phyloP scores from a whole-genome alignment of 2,329 filamentous ascomycete species.

The Rhinocladiella mackenziei region DNA sequence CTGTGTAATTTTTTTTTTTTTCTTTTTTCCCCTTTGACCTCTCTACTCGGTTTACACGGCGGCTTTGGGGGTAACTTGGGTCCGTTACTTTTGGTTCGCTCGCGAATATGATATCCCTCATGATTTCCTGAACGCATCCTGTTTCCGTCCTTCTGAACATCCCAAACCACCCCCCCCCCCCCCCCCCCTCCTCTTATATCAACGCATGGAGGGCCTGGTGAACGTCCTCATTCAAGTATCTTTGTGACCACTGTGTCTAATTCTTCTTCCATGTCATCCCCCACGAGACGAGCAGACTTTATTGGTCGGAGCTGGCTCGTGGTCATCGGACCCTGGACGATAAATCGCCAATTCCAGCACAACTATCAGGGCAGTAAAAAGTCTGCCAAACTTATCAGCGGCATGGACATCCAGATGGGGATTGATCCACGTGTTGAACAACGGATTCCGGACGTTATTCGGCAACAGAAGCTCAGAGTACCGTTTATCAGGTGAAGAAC shows the following conservation, averaged over 20 bases:
- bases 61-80: slow-evolving; percentile 18
- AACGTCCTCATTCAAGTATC: too few relatives aligned
- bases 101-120: slow-evolving; percentile 26
- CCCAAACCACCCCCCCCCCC: background rate
- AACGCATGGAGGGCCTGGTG: too few relatives aligned
- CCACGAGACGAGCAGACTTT: too few relatives aligned
- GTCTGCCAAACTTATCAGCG: slow-evolving; percentile 38
- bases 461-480: slow-evolving; percentile 35
- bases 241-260: too few relatives aligned
- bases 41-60: slow-evolving; percentile 24
- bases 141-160: background rate
- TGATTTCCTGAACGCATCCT: slow-evolving; percentile 1
- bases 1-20: slow-evolving; percentile 14
- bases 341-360: slow-evolving; percentile 34
- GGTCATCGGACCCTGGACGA: background rate
- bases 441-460: slow-evolving; percentile 31
- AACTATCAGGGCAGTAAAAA: slow-evolving; percentile 40
- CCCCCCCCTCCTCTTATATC: too few relatives aligned
- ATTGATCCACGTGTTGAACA: slow-evolving; percentile 30
- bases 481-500: slow-evolving; percentile 41
- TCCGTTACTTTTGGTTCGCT: slow-evolving; percentile 17
- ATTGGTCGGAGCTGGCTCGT: background rate
- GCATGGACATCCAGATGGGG: slow-evolving; percentile 38
- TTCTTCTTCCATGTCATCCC: too few relatives aligned
- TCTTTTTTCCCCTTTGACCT: slow-evolving; percentile 8